These are phyloP conservation scores for barley (Hordeum vulgare) DNA, from an alignment of 176 grass and related monocot genomes.

Conservation along the genomic window MorexV3_pseudomolecules_assembly NC_058518.1:5857345-5857844, in stretches of 20 bases:
- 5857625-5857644: too few species aligned
- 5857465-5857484: neutral
- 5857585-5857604: neutral
- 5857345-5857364: neutral
- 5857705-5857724: neutral
- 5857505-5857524: neutral
- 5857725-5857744: neutral
- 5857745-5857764: neutral
- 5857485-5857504: neutral
- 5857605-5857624: neutral
- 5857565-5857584: neutral
- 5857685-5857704: neutral
- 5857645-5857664: neutral
- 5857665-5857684: neutral
- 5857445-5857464: neutral
- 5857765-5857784: neutral
- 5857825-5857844: neutral
- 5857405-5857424: too few species aligned
- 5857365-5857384: neutral
- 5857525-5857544: neutral
- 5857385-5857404: neutral
- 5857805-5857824: neutral
- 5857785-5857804: neutral
- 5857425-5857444: neutral
- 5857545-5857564: neutral